Percentiles rank a stretch among this genome's conserved stretches.
Conservation (phyloP, 1,284 basidiomycete genomes). For the Ceratorhiza oryzae-sativae region DNA sequence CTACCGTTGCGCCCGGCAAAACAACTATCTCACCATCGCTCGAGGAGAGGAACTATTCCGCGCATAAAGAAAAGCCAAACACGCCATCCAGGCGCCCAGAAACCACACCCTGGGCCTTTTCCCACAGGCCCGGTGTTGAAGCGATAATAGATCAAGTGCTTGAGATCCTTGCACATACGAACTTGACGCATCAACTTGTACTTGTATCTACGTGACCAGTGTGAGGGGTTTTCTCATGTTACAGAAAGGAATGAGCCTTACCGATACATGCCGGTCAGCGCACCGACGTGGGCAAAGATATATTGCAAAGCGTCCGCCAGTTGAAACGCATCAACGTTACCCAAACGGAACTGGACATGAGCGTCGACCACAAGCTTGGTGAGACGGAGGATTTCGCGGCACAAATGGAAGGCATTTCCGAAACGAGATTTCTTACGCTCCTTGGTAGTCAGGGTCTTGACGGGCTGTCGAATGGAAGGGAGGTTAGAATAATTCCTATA, state of each 20-base stretch:
- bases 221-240: background rate
- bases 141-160: constrained; percentile 96
- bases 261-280: constrained; percentile 98
- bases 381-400: constrained; percentile 95
- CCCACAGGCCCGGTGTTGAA: constrained; percentile 99
- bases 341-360: constrained; percentile 97
- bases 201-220: constrained; percentile 64
- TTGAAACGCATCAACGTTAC: constrained; percentile 99
- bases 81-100: constrained; percentile 99
- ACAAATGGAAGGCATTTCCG: constrained; percentile 98
- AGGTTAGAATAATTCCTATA: constrained; percentile 1
- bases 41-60: constrained; percentile 96
- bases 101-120: constrained; percentile 98
- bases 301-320: constrained; percentile 98
- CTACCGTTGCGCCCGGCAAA: constrained; percentile 9
- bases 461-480: constrained; percentile 50
- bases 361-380: constrained; percentile 99
- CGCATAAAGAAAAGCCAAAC: constrained; percentile 99
- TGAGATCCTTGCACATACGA: constrained; percentile 98
- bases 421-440: constrained; percentile 99
- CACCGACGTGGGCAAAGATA: constrained; percentile 97
- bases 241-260: constrained; percentile 49
- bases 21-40: constrained; percentile 75
- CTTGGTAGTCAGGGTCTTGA: constrained; percentile 97
- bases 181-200: constrained; percentile 99